Evolutionary conservation across 2,329 filamentous ascomycete species (phyloP), one percentile per base, ranked within the genome.

Genomic region (Iodosphaeria phyllophila): DNA sequence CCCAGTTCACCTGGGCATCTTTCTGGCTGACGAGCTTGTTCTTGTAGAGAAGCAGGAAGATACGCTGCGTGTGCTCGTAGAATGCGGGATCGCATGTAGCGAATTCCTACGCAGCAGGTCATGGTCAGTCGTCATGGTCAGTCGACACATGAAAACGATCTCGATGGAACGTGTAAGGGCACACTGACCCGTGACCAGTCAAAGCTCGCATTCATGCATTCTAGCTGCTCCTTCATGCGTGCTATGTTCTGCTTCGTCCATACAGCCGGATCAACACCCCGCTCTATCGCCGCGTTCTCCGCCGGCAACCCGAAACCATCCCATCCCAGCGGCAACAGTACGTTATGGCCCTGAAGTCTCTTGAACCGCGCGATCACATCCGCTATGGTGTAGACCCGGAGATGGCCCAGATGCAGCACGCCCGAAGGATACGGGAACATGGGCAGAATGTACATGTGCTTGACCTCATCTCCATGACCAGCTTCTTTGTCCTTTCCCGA

Each of bases 381-480:
- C 31, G 82, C 80, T 34, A 92, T 89, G 18, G 82, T 80, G 54
- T 92, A 92, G 24, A 91, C 80, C 23, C 83, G 72, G 19, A 92
- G 56, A 46, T 92, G 83, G 9, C 83, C 83, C 31, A 92, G 69
- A 46, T 92, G 83, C 15, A 92, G 61, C 16, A 71, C 73, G 16
- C 83, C 83, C 0, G 83, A 92, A 1, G 83, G 83, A 45, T 92
- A 92, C 0, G 83, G 83, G 43, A 92, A 92, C 83, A 92, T 92
- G 35, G 83, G 74, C 27, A 92, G 58, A 32, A 92, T 68, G 45
- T 86, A 92, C 47, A 58, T 60, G 29, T 50, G 49, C 20, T 49
- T 37, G 18, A 17, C 25, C 25, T 29, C 8, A 33, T 31, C 21
- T 13, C 16, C 14, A 3, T 13, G 16, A 21, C 9, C 3, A n/a